Conservation (phyloP, 2,329 filamentous ascomycete species). For the Thielaviopsis ethacetica region DNA sequence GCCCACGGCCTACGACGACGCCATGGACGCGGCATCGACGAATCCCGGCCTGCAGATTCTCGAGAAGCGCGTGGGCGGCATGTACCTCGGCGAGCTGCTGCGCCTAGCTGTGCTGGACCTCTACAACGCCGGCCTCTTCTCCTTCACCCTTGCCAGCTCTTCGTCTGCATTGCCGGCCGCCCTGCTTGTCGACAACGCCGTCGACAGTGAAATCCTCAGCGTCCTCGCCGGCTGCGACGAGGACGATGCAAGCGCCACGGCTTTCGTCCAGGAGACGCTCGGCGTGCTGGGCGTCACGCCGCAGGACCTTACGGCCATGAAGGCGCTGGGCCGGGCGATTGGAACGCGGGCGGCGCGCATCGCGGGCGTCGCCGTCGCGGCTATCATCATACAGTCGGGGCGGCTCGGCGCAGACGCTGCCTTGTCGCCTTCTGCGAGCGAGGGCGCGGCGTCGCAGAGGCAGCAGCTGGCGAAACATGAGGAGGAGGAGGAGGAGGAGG, state of each 20-base stretch:
- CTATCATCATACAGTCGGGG: conserved; percentile 15
- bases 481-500: not conserved
- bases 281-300: not conserved
- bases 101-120: conserved; percentile 42
- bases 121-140: conserved; percentile 11
- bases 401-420: conserved; percentile 1
- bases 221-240: conserved; percentile 22
- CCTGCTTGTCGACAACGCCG: conserved; percentile 41
- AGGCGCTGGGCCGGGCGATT: conserved; percentile 30
- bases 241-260: conserved; percentile 19
- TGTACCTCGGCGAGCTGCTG: conserved; percentile 66
- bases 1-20: conserved; percentile 48
- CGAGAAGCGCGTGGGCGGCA: conserved; percentile 67
- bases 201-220: conserved; percentile 55
- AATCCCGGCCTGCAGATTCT: conserved; percentile 71
- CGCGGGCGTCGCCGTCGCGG: conserved; percentile 15
- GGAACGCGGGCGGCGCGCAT: conserved; percentile 14
- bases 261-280: not conserved
- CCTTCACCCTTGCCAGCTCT: not conserved
- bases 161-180: conserved; percentile 14
- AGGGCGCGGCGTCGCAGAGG: too few relatives aligned
- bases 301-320: conserved; percentile 46
- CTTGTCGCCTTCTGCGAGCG: not conserved
- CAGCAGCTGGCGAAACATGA: not conserved
- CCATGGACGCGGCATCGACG: conserved; percentile 48